phyloP scores from a whole-genome alignment of 202 grass and related monocot species.

The Saccharum hybrid region DNA sequence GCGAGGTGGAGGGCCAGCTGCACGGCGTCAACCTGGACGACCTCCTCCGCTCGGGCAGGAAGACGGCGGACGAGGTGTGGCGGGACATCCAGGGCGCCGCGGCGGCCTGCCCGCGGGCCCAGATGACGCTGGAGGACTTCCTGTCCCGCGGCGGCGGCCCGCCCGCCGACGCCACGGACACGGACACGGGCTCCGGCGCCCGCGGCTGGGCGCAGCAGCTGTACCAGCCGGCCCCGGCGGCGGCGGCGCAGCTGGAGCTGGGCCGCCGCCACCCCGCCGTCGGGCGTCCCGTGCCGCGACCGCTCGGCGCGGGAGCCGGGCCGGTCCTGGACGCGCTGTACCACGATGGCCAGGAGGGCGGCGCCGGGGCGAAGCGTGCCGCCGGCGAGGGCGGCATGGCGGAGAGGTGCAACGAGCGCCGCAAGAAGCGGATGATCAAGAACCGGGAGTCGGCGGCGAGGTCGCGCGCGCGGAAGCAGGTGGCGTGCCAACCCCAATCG shows the following conservation, averaged over 20 bases:
- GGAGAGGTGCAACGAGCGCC: slow-evolving; percentile 68
- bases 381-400: slow-evolving; percentile 27
- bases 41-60: slow-evolving; percentile 63
- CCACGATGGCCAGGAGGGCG: slow-evolving; percentile 37
- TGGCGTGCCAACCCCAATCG: not conserved
- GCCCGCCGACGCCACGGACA: not conserved
- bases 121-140: slow-evolving; percentile 94
- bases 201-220: slow-evolving; percentile 41
- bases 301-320: slow-evolving; percentile 46
- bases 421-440: slow-evolving; percentile 99
- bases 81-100: slow-evolving; percentile 56
- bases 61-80: slow-evolving; percentile 85
- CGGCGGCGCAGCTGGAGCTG: not conserved
- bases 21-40: slow-evolving; percentile 84
- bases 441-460: slow-evolving; percentile 93
- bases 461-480: slow-evolving; percentile 93
- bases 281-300: slow-evolving; percentile 51
- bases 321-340: slow-evolving; percentile 66
- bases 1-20: slow-evolving; percentile 68
- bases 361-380: slow-evolving; percentile 51
- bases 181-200: not conserved
- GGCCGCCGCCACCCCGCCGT: slow-evolving; percentile 8
- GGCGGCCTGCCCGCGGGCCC: slow-evolving; percentile 4
- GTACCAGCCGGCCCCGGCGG: slow-evolving; percentile 10
- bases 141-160: slow-evolving; percentile 43